Percentiles rank a stretch among this genome's conserved stretches.
Evolutionary conservation across 2,329 filamentous ascomycete species (phyloP).

Genomic region (Clarireedia homoeocarpa): DNA sequence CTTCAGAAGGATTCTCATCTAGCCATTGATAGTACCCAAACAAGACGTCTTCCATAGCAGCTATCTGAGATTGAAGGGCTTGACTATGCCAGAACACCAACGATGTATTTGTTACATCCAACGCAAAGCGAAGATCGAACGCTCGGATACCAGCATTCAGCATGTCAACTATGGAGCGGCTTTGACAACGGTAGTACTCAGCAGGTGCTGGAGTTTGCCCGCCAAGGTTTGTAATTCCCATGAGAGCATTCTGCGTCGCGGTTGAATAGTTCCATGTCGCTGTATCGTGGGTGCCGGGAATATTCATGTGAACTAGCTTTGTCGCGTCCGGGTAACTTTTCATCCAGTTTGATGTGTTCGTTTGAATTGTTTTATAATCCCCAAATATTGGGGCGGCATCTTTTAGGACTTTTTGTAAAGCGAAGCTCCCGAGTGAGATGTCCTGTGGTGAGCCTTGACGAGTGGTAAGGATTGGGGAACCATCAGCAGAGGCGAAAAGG

Average conservation of each 20-base stretch:
- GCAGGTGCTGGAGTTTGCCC: constrained; percentile 26
- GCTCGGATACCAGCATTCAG: constrained; percentile 40
- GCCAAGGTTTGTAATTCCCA: constrained; percentile 34
- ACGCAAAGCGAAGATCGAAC: constrained; percentile 43
- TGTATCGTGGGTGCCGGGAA: constrained; percentile 43
- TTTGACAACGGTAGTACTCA: constrained; percentile 37
- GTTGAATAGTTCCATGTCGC: constrained; percentile 44
- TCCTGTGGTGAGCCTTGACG: neutral
- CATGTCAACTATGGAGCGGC: constrained; percentile 31
- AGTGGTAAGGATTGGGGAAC: neutral
- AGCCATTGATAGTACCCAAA: constrained; percentile 43
- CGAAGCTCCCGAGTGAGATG: constrained; percentile 29
- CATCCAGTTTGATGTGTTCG: constrained; percentile 38
- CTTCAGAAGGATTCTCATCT: constrained; percentile 37
- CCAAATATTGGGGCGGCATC: constrained; percentile 39
- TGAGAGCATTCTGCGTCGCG: constrained; percentile 34
- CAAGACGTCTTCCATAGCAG: constrained; percentile 37
- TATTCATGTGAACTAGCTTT: constrained; percentile 38
- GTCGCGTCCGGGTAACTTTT: constrained; percentile 34
- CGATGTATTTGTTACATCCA: constrained; percentile 37
- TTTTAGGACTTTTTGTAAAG: constrained; percentile 35
- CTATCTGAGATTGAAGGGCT: constrained; percentile 37
- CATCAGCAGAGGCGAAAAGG: neutral
- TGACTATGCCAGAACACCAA: constrained; percentile 42
- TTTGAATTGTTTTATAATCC: constrained; percentile 20